These are phyloP conservation scores for Pseudopithomyces maydicus DNA, from an alignment of 2,329 filamentous ascomycete genomes.

Conservation along the genomic window DNA sequence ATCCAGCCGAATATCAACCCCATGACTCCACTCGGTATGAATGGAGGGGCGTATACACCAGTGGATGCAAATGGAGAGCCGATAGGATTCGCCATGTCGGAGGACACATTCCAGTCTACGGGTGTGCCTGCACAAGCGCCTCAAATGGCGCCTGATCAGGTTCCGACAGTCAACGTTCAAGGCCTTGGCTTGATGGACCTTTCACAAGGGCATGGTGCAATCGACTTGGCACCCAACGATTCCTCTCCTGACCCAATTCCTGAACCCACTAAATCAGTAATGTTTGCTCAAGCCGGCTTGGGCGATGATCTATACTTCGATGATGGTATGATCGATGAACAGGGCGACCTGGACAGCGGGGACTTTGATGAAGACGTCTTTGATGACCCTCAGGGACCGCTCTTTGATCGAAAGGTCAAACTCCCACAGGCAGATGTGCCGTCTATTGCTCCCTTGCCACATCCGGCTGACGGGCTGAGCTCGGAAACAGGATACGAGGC, in stretches of 20 bases:
- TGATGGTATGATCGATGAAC: constrained; percentile 63
- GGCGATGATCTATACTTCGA: constrained; percentile 71
- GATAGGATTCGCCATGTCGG: constrained; percentile 41
- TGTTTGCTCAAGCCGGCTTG: constrained; percentile 20
- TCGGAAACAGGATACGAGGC: constrained; percentile 39
- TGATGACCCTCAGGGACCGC: constrained; percentile 57
- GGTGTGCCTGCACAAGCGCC: constrained; percentile 12
- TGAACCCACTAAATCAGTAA: constrained; percentile 9
- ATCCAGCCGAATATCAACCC: constrained; percentile 26
- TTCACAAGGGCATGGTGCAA: constrained; percentile 11
- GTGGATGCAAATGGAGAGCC: constrained; percentile 36
- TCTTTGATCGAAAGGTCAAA: constrained; percentile 56
- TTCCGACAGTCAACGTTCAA: constrained; percentile 9
- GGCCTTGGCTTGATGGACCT: constrained; percentile 28
- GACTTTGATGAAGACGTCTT: constrained; percentile 77
- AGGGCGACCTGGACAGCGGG: constrained; percentile 56
- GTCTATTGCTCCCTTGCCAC: constrained; percentile 17
- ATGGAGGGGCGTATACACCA: constrained; percentile 31
- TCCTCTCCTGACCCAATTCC: constrained; percentile 10
- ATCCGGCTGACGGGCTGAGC: constrained; percentile 18
- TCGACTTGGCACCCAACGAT: constrained; percentile 13
- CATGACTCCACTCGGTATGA: constrained; percentile 28
- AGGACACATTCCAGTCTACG: constrained; percentile 26
- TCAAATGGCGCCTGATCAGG: constrained; percentile 12
- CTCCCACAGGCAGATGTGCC: constrained; percentile 22